Evolutionary conservation across 139 green algal species (phyloP), one percentile per base, ranked within the genome.

Genomic region (Zygnema circumcarinatum): DNA sequence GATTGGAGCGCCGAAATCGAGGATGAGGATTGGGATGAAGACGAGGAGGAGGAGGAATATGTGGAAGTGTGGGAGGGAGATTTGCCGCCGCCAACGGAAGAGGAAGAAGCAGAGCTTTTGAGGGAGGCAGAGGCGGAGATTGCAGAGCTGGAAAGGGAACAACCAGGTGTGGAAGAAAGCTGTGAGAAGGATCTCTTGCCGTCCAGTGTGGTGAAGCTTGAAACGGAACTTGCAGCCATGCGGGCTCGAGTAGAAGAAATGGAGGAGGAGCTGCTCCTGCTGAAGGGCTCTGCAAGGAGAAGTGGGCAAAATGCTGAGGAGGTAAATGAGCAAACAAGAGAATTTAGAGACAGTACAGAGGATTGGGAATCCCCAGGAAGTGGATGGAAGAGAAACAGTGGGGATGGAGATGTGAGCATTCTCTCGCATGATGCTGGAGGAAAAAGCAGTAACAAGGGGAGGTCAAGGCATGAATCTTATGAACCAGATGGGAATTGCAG

Each of bases 41-140:
- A 38, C 35, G 74, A 75, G 25, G 84, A 89, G 0, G 75, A 78
- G 1, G 74, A 88, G 31, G 84, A 88, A 79, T 53, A 74, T 69
- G 85, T 87, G 38, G 85, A 88, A 35, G 36, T 88, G 0, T 90
- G 85, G 85, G 85, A 90, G 78, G 85, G 85, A 36, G 85, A 90
- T 36, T 52, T 90, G 32, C 33, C 29, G 22, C 39, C 41, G 1
- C 81, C 85, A 67, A 82, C 85, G 0, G 62, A 38, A 31, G 85
- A 90, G 31, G 85, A 90, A 25, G 85, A 90, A 68, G 79, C n/a
- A 25, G 85, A 56, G 78, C 38, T 90, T 78, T 73, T 90, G 31
- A 35, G 25, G 72, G 85, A 90, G 62, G 78, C 78, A n/a, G 85
- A 90, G 78, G 25, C 25, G 11, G 85, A 90, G 56, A 87, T 90